A percentile compares a stretch with the other conserved stretches of the same genome.
Conservation (phyloP, 768 basidiomycete species). For the Auricularia sp. region DNA sequence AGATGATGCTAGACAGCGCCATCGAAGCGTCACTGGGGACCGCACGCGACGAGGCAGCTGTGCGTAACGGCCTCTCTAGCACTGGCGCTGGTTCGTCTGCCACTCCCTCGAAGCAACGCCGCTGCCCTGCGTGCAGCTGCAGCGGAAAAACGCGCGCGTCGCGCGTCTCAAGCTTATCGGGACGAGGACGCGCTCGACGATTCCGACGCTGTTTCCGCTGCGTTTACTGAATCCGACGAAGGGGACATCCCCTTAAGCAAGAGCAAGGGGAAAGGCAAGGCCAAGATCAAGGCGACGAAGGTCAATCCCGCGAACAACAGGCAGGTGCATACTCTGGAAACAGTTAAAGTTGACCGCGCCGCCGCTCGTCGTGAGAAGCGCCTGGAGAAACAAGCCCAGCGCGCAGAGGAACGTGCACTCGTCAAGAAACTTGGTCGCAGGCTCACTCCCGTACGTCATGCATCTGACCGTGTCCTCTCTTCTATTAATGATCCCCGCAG, state of each 20-base stretch:
- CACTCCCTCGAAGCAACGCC: conserved; percentile 20
- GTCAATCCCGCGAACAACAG: conserved; percentile 6
- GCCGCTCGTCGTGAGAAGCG: conserved; percentile 8
- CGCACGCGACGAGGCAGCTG: conserved; percentile 19
- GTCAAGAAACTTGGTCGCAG: conserved; percentile 55
- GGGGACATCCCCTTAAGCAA: conserved; percentile 12
- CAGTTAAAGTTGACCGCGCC: conserved; percentile 18
- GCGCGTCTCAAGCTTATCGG: background rate
- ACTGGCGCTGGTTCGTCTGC: conserved; percentile 20
- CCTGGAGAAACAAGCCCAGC: conserved; percentile 22
- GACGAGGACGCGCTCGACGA: conserved; percentile 26
- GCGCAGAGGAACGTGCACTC: conserved; percentile 41
- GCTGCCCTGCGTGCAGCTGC: conserved; percentile 41
- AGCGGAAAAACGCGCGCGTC: conserved; percentile 39
- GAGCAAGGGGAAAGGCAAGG: conserved; percentile 27
- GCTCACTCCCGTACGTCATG: conserved; percentile 51
- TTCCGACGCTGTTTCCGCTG: conserved; percentile 5
- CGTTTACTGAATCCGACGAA: conserved; percentile 17
- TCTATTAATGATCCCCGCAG: conserved; percentile 28
- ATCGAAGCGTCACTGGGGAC: conserved; percentile 41
- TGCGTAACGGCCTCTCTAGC: conserved; percentile 23
- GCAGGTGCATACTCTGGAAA: conserved; percentile 15
- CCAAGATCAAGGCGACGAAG: conserved; percentile 22
- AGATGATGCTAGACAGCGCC: conserved; percentile 48
- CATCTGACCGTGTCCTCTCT: conserved; percentile 11